Conservation (phyloP, 1,139 yeast species). For the Lodderomyces pseudojiufengensis region DNA sequence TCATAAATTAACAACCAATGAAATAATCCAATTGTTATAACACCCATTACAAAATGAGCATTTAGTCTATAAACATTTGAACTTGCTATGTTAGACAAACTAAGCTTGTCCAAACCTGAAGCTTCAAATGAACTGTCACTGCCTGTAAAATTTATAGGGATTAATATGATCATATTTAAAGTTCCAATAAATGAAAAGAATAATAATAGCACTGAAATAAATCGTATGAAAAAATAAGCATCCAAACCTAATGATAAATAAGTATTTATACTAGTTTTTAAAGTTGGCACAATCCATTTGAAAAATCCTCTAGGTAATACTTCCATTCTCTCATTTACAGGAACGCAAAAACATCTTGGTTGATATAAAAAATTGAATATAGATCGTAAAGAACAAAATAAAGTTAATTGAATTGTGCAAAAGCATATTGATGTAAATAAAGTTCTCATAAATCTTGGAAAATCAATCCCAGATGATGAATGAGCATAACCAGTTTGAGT, state of each 20-base stretch:
- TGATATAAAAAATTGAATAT: conserved; percentile 51
- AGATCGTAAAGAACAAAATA: conserved; percentile 51
- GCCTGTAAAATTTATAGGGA: conserved; percentile 57
- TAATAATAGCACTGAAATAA: conserved; percentile 42
- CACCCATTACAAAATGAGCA: conserved; percentile 52
- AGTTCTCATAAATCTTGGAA: conserved; percentile 42
- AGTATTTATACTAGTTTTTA: conserved; percentile 35
- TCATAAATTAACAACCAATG: conserved; percentile 53
- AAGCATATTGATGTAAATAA: conserved; percentile 48
- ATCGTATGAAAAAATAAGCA: conserved; percentile 60
- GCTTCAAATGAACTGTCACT: conserved; percentile 27
- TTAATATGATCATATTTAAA: conserved; percentile 48
- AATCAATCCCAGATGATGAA: conserved; percentile 37
- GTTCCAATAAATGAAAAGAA: conserved; percentile 50
- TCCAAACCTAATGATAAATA: conserved; percentile 58
- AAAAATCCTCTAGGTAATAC: conserved; percentile 40
- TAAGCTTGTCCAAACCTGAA: conserved; percentile 54
- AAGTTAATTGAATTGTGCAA: conserved; percentile 48
- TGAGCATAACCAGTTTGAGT: conserved; percentile 58
- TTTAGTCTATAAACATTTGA: conserved; percentile 42
- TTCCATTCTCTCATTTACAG: conserved; percentile 34
- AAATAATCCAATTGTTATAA: conserved; percentile 49
- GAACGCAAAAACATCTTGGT: conserved; percentile 48
- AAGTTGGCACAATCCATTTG: conserved; percentile 47
- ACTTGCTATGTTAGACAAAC: conserved; percentile 58